phyloP scores from a whole-genome alignment of 768 basidiomycete species.

The Suillus ampliporus region DNA sequence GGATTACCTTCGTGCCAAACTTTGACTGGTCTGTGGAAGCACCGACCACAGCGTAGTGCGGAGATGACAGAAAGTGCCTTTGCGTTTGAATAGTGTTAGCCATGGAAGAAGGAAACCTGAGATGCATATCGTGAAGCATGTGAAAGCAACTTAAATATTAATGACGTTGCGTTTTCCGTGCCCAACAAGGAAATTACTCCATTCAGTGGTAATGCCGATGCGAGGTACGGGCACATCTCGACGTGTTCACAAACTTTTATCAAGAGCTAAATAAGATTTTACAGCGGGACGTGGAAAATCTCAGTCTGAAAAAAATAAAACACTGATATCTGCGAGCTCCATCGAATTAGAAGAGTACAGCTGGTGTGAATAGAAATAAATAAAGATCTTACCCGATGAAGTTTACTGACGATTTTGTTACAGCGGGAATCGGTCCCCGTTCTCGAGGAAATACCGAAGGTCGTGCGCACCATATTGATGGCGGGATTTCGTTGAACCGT shows the following conservation, averaged over 20 bases:
- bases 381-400: not conserved
- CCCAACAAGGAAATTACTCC: slow-evolving; percentile 1
- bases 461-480: not conserved
- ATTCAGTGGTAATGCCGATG: not conserved
- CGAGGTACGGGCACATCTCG: no score
- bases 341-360: not conserved
- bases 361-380: not conserved
- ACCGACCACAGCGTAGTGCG: slow-evolving; percentile 79
- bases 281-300: no score
- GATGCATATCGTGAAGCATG: not conserved
- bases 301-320: no score
- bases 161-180: not conserved
- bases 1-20: slow-evolving; percentile 72
- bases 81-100: slow-evolving; percentile 48
- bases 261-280: no score
- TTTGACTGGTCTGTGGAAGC: slow-evolving; percentile 82
- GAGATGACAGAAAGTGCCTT: slow-evolving; percentile 61
- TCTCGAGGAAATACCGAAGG: not conserved
- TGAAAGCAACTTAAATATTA: not conserved
- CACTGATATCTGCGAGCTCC: not conserved
- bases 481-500: not conserved
- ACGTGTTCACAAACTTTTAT: not conserved
- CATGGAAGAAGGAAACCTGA: slow-evolving; percentile 25
- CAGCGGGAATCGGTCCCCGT: not conserved
- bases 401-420: not conserved